A percentile compares a stretch with the other conserved stretches of the same genome.
Conservation (phyloP, 2,329 filamentous ascomycete genomes). For the Fusarium acutatum region DNA sequence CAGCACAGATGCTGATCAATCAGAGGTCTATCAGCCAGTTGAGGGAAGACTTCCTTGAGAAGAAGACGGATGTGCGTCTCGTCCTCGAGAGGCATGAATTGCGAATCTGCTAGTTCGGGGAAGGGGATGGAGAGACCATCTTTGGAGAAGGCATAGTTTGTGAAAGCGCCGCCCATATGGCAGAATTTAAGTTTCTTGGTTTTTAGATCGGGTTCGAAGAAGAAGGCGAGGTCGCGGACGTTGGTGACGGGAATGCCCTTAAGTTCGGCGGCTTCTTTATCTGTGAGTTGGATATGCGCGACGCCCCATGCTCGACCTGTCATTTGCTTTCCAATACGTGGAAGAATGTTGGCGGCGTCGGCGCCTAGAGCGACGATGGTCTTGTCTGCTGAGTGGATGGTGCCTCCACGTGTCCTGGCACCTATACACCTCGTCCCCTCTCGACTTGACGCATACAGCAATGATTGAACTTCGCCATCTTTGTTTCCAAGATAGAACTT, state of each 20-base stretch:
- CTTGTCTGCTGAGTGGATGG: slow-evolving; percentile 18
- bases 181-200: slow-evolving; percentile 31
- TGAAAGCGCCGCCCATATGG: slow-evolving; percentile 26
- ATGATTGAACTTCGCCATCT: slow-evolving; percentile 19
- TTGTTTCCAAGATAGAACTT: slow-evolving; percentile 9
- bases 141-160: slow-evolving; percentile 23
- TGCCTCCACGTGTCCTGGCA: slow-evolving; percentile 2
- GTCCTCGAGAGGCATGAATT: slow-evolving; percentile 29
- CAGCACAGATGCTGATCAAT: slow-evolving; percentile 26
- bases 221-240: slow-evolving; percentile 23
- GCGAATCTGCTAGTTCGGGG: background rate
- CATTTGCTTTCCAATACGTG: slow-evolving; percentile 23
- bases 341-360: slow-evolving; percentile 9
- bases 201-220: slow-evolving; percentile 15
- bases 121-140: slow-evolving; percentile 18
- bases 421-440: slow-evolving; percentile 14
- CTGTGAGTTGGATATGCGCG: slow-evolving; percentile 20
- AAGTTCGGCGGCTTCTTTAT: slow-evolving; percentile 10
- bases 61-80: slow-evolving; percentile 16
- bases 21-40: background rate
- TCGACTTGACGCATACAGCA: slow-evolving; percentile 10
- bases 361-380: slow-evolving; percentile 15
- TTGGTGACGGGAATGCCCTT: slow-evolving; percentile 25
- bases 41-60: slow-evolving; percentile 8
- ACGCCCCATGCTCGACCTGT: slow-evolving; percentile 23